A percentile compares a stretch with the other conserved stretches of the same genome.
phyloP scores from a whole-genome alignment of 2,329 filamentous ascomycete genomes.

The Xylariaceae sp. region DNA sequence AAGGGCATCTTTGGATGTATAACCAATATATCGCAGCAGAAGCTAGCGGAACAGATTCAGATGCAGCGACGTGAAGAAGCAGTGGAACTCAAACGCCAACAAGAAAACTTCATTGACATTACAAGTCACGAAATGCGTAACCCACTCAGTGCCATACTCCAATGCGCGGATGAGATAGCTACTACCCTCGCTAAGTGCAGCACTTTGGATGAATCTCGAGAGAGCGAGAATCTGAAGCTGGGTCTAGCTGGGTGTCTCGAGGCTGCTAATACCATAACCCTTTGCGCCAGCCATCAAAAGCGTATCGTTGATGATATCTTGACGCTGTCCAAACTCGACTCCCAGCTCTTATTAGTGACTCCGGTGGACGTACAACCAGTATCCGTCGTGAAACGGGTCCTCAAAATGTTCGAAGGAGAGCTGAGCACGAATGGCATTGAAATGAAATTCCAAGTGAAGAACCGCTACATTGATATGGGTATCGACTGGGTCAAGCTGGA shows the following conservation, averaged over 20 bases:
- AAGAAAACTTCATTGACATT: conserved; percentile 72
- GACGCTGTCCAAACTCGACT: conserved; percentile 68
- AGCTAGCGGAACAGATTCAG: conserved; percentile 79
- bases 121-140: conserved; percentile 77
- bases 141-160: conserved; percentile 69
- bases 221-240: conserved; percentile 42
- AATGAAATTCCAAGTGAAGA: conserved; percentile 66
- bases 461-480: conserved; percentile 61
- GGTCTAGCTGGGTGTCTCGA: conserved; percentile 59
- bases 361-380: conserved; percentile 69
- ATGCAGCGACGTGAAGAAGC: conserved; percentile 76
- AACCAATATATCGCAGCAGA: conserved; percentile 82
- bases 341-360: conserved; percentile 66
- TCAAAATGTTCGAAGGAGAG: conserved; percentile 80
- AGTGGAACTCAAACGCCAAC: conserved; percentile 72
- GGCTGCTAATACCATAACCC: conserved; percentile 75
- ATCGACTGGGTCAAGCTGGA: conserved; percentile 74
- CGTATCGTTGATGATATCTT: conserved; percentile 67
- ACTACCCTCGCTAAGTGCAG: conserved; percentile 47
- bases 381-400: conserved; percentile 63
- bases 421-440: conserved; percentile 69
- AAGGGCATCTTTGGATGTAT: conserved; percentile 79
- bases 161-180: conserved; percentile 72
- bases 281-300: conserved; percentile 79
- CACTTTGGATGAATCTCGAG: conserved; percentile 35